phyloP scores from a whole-genome alignment of 345 rosid species.

The Stellera chamaejasme region DNA sequence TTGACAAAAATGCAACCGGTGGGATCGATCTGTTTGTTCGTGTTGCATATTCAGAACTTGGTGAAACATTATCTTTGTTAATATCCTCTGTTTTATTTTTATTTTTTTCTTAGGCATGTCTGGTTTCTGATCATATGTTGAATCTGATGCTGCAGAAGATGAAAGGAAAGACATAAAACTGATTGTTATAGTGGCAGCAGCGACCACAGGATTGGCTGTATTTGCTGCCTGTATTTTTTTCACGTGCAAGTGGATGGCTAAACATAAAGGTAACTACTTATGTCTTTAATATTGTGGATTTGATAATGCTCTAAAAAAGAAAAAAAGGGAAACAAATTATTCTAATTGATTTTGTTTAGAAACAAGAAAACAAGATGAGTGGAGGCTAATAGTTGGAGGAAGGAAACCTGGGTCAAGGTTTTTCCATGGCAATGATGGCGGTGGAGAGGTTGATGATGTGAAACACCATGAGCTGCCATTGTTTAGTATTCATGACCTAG shows the following conservation, averaged over 20 bases:
- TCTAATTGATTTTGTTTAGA: conserved; percentile 3
- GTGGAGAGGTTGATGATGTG: neutral
- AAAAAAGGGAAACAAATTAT: neutral
- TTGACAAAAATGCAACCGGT: neutral
- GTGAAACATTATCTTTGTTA: neutral
- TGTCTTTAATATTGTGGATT: neutral
- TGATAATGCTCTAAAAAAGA: neutral
- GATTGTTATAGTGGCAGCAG: neutral
- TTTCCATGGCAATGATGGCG: neutral
- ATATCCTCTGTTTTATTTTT: neutral
- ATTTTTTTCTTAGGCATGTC: neutral
- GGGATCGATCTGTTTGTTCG: conserved; percentile 39
- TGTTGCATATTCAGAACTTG: conserved; percentile 30
- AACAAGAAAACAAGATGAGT: neutral
- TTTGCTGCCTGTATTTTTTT: conserved; percentile 5
- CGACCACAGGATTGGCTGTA: neutral
- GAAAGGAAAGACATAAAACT: neutral
- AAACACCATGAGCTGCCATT: conserved; percentile 21
- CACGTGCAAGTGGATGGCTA: conserved; percentile 11
- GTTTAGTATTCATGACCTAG: conserved; percentile 30
- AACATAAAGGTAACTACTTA: conserved; percentile 11
- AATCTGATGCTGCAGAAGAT: conserved; percentile 11
- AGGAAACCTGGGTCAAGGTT: neutral
- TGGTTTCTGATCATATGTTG: neutral
- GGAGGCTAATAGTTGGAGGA: neutral